Base-by-base conservation (phyloP, 73 alveolate species). In the Uronychia setigera region DNA sequence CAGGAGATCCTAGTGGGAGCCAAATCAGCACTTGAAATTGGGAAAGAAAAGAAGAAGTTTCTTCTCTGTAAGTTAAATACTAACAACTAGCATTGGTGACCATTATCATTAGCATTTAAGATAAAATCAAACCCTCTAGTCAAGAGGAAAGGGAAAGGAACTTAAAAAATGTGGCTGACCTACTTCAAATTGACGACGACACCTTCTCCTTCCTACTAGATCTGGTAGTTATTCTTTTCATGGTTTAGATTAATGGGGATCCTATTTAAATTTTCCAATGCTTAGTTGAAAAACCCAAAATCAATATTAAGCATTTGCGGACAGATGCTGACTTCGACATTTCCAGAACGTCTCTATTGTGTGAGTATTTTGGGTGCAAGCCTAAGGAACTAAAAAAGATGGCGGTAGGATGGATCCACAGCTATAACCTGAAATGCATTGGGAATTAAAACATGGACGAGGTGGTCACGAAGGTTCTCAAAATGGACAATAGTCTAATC, bases 361-460 rank as follows among this genome's bases (percentile, higher is more conserved):
- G 60, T 1, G 79, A 75, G 14, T 29, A 74, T 30, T 59, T 82
- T 30, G 35, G 74, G 0, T 1, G 57, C 67, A 31, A 82, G 76
- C 14, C 31, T 29, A n/a, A n/a, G 30, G 31, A 60, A 25, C 33
- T 82, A 26, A 33, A 82, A 33, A 35, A 67, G 59, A 5, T 82
- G 1, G 89, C 89, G 5, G 57, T 77, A n/a, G 77, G 19, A n/a
- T 82, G 89, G 89, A 67, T 82, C 0, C 1, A 74, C 60, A 26
- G 74, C 33, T 67, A 60, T 31, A 29, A 67, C n/a, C 35, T 58
- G 1, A 46, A 29, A 0, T 25, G 60, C 27, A 82, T 35, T 31
- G 89, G 82, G 27, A 27, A 76, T 5, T 5, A 46, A 19, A 11
- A 31, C 59, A 30, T 76, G 5, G 59, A 27, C 13, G 35, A 78